A percentile compares a stretch with the other conserved stretches of the same genome.
phyloP scores from a whole-genome alignment of 2,329 filamentous ascomycete genomes.

The Claviceps pusilla region DNA sequence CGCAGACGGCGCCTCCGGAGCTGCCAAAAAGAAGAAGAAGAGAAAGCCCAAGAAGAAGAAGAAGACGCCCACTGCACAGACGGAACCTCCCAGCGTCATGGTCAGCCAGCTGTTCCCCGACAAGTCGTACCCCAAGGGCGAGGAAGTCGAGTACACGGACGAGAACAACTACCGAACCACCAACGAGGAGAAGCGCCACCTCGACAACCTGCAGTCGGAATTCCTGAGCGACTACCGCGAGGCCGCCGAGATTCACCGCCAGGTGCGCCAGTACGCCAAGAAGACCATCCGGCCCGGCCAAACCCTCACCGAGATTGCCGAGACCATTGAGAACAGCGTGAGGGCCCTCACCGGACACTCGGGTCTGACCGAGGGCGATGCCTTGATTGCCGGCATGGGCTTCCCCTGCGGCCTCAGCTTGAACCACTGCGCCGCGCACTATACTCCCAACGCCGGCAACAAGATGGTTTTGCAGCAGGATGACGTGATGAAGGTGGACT shows the following conservation, averaged over 20 bases:
- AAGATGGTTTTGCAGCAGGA: constrained; percentile 55
- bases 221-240: constrained; percentile 71
- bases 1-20: constrained; percentile 23
- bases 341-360: constrained; percentile 61
- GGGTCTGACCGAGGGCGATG: constrained; percentile 65
- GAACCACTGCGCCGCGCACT: constrained; percentile 77
- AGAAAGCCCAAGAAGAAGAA: constrained; percentile 79
- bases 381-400: constrained; percentile 64
- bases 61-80: constrained; percentile 53
- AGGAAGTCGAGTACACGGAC: constrained; percentile 62
- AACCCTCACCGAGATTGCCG: constrained; percentile 65
- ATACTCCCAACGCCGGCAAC: constrained; percentile 75
- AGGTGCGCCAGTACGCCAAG: constrained; percentile 72
- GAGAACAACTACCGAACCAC: constrained; percentile 69
- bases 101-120: constrained; percentile 60
- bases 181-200: constrained; percentile 66
- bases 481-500: constrained; percentile 73
- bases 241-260: constrained; percentile 76
- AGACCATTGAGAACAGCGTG: constrained; percentile 75
- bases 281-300: constrained; percentile 69
- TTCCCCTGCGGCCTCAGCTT: constrained; percentile 75
- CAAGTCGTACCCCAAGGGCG: constrained; percentile 57
- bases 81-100: constrained; percentile 55
- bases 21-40: constrained; percentile 41
- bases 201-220: constrained; percentile 68